These are phyloP conservation scores for Neurospora sp. DNA, from an alignment of 495 filamentous ascomycete species.

Conservation along the genomic window DNA sequence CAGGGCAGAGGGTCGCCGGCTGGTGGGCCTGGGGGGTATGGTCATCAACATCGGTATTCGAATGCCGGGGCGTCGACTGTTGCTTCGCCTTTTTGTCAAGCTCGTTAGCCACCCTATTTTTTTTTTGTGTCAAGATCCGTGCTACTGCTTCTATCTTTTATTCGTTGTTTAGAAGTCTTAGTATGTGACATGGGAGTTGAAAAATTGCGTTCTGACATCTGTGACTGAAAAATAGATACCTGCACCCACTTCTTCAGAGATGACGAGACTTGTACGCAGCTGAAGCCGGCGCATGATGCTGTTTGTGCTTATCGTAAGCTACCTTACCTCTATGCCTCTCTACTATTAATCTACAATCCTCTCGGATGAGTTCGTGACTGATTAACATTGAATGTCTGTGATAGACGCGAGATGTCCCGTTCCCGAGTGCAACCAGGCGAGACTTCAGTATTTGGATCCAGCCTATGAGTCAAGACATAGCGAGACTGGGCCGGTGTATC, in stretches of 20 bases:
- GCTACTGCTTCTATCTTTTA: not conserved
- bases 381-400: not conserved
- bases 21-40: conserved; percentile 4
- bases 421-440: conserved; percentile 13
- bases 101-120: conserved; percentile 7
- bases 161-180: not conserved
- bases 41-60: conserved; percentile 7
- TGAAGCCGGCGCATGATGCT: conserved; percentile 16
- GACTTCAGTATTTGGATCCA: conserved; percentile 16
- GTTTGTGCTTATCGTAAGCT: conserved; percentile 18
- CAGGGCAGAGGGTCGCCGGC: not conserved
- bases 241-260: conserved; percentile 13
- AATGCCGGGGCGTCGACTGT: conserved; percentile 3
- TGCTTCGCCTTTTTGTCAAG: conserved; percentile 16
- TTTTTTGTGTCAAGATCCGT: not conserved
- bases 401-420: conserved; percentile 17
- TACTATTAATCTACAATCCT: not conserved
- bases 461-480: conserved; percentile 7
- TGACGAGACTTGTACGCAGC: conserved; percentile 13
- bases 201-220: not conserved
- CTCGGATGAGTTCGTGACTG: not conserved
- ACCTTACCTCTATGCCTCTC: not conserved
- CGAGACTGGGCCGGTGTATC: conserved; percentile 10
- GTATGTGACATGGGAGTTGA: not conserved
- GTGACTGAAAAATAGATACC: conserved; percentile 8